Percentiles rank a stretch among this genome's conserved stretches.
phyloP scores from a whole-genome alignment of 2,329 filamentous ascomycete species.

The Xylariaceae sp. region DNA sequence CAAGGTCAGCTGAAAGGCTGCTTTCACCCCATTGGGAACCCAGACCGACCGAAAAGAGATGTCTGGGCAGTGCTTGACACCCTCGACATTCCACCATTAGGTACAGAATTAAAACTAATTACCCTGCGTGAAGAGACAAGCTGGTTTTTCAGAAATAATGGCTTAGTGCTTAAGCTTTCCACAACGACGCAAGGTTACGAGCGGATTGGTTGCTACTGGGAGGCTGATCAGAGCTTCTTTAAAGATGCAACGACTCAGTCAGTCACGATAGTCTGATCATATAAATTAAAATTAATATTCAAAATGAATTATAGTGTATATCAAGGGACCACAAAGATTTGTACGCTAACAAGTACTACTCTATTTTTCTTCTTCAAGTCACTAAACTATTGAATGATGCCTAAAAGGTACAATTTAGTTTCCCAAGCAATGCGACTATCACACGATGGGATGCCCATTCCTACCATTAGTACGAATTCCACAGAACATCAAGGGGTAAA shows the following conservation, averaged over 20 bases:
- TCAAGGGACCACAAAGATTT: no score
- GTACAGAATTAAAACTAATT: neutral
- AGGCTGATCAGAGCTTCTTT: neutral
- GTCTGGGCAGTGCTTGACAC: slow-evolving; percentile 6
- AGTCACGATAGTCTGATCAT: slow-evolving; percentile 6
- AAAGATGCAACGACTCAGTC: neutral
- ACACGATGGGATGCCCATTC: no score
- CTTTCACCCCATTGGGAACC: neutral
- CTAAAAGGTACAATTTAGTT: no score
- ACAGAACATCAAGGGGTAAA: no score
- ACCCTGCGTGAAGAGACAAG: slow-evolving; percentile 3
- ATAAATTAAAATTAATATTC: no score
- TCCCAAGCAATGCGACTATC: no score
- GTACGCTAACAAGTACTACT: no score
- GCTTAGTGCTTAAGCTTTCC: slow-evolving; percentile 2
- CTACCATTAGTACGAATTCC: no score
- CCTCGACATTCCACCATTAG: neutral
- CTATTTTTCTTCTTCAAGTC: no score
- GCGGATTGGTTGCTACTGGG: slow-evolving; percentile 17
- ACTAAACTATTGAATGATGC: no score
- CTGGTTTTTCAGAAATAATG: slow-evolving; percentile 5
- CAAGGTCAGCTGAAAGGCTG: slow-evolving; percentile 6
- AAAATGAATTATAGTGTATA: no score
- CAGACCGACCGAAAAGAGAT: neutral
- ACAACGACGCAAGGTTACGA: neutral